phyloP scores from a whole-genome alignment of 139 green algal species.

The Auxenochlorella pyrenoidosa region DNA sequence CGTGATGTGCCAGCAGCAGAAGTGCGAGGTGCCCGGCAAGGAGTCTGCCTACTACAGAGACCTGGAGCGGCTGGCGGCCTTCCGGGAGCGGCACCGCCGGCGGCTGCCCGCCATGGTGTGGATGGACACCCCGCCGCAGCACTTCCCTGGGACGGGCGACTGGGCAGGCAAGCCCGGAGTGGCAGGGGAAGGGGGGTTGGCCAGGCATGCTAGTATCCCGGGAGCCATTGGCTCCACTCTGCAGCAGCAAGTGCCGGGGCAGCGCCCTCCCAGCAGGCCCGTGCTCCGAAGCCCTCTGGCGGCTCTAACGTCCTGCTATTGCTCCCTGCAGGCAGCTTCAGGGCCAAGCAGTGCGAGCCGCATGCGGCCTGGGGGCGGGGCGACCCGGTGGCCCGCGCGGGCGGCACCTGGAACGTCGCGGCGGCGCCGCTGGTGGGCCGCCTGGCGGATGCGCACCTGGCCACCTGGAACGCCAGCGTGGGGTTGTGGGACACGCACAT shows the following conservation, averaged over 20 bases:
- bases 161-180: neutral
- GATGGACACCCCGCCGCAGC: slow-evolving; percentile 40
- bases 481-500: slow-evolving; percentile 37
- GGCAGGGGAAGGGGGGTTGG: too few species aligned
- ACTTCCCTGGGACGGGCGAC: slow-evolving; percentile 5
- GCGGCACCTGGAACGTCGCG: slow-evolving; percentile 39
- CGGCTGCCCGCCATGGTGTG: slow-evolving; percentile 26
- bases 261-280: too few species aligned
- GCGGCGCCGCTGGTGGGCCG: slow-evolving; percentile 5
- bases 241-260: too few species aligned
- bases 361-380: neutral
- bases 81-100: neutral
- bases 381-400: neutral
- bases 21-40: neutral
- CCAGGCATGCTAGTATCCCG: too few species aligned
- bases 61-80: neutral
- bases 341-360: neutral
- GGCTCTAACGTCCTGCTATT: too few species aligned
- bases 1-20: neutral
- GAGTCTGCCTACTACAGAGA: neutral
- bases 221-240: too few species aligned
- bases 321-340: neutral
- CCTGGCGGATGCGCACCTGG: slow-evolving; percentile 37
- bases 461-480: slow-evolving; percentile 45
- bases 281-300: too few species aligned